Evolutionary conservation across 306 rosid genomes (phyloP).

Genomic region (Albizia julibrissin): DNA sequence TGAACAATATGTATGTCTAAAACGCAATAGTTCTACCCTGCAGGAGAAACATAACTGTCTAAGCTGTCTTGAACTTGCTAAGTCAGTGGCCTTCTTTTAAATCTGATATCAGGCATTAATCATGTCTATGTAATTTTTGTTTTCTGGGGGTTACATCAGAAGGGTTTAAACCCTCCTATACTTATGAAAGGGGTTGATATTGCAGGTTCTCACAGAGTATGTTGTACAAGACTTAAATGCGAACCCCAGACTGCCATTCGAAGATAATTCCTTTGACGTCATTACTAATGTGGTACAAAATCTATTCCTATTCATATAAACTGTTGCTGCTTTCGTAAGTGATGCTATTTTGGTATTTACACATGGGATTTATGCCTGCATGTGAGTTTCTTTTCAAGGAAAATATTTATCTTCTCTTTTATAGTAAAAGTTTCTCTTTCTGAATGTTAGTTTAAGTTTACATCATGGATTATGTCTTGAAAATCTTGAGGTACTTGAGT

Average conservation of each 20-base stretch:
- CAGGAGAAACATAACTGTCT: slow-evolving; percentile 6
- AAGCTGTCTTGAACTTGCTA: background rate
- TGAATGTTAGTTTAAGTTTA: background rate
- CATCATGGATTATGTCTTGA: slow-evolving; percentile 16
- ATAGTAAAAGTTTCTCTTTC: background rate
- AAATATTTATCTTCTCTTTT: background rate
- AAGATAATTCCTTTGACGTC: slow-evolving; percentile 70
- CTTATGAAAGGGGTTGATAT: slow-evolving; percentile 28
- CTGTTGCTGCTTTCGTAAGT: slow-evolving; percentile 18
- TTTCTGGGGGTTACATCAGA: background rate
- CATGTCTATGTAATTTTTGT: background rate
- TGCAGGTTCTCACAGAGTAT: slow-evolving; percentile 74
- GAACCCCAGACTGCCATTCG: slow-evolving; percentile 69
- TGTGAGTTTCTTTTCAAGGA: background rate
- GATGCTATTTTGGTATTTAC: background rate
- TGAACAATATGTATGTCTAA: slow-evolving; percentile 13
- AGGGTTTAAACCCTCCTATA: background rate
- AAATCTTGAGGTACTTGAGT: background rate
- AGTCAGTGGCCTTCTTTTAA: background rate
- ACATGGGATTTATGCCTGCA: background rate
- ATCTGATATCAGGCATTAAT: background rate
- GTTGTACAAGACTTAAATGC: slow-evolving; percentile 72
- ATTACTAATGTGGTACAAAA: slow-evolving; percentile 74
- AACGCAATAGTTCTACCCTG: background rate
- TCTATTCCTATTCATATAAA: background rate